These are phyloP conservation scores for Neopestalotiopsis clavispora DNA, from an alignment of 2,329 filamentous ascomycete species.

Conservation along the genomic window DNA sequence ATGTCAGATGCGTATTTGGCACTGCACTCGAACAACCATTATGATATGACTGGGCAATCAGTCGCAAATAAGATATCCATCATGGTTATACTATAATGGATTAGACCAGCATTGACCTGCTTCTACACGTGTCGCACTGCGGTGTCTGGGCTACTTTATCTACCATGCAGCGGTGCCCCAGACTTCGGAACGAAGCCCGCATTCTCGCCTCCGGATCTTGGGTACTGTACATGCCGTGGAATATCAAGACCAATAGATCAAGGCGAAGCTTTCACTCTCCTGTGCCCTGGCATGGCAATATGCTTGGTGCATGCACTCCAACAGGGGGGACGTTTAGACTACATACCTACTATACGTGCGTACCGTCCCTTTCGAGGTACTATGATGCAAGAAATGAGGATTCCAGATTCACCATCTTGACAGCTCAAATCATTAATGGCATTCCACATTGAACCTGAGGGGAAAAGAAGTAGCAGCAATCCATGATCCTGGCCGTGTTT, in stretches of 20 bases:
- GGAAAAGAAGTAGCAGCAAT: background rate
- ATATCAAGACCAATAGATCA: background rate
- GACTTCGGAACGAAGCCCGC: background rate
- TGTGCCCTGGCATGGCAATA: background rate
- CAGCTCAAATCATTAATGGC: background rate
- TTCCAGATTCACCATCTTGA: background rate
- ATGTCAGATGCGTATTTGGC: too few species aligned
- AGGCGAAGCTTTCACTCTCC: background rate
- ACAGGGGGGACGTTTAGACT: background rate
- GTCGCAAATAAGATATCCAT: too few species aligned
- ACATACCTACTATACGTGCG: too few species aligned
- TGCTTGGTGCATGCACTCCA: background rate
- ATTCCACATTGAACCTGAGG: background rate
- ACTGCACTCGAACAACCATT: too few species aligned
- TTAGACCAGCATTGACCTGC: background rate
- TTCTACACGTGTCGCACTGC: background rate
- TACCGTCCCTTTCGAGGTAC: background rate
- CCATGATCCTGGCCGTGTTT: background rate
- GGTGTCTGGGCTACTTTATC: background rate
- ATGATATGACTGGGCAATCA: too few species aligned
- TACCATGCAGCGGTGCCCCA: background rate
- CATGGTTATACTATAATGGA: background rate
- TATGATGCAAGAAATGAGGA: background rate
- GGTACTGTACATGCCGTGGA: background rate
- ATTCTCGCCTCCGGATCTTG: background rate